phyloP scores from a whole-genome alignment of 2,329 filamentous ascomycete genomes.

The Cercospora janseana region DNA sequence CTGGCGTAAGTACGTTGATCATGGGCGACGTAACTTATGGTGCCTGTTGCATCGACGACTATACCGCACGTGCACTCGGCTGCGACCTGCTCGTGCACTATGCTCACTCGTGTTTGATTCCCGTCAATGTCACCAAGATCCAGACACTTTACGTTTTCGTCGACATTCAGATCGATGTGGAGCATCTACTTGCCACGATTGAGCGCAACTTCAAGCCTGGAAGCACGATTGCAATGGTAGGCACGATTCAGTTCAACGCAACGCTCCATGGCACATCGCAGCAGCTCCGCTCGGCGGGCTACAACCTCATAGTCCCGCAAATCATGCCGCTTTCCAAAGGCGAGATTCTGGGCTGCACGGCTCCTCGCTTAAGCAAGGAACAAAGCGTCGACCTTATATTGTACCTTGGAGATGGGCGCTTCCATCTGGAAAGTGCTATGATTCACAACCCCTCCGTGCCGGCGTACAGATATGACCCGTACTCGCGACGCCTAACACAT shows the following conservation, averaged over 20 bases:
- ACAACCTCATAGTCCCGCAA: constrained; percentile 82
- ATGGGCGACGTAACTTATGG: constrained; percentile 99
- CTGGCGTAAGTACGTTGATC: constrained; percentile 86
- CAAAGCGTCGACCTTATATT: constrained; percentile 70
- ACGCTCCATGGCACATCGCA: constrained; percentile 84
- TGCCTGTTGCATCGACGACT: constrained; percentile 98
- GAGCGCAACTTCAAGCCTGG: constrained; percentile 82
- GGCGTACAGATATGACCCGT: constrained; percentile 95
- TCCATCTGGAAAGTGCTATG: constrained; percentile 98
- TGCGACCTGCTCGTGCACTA: constrained; percentile 96
- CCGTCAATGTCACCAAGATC: constrained; percentile 93
- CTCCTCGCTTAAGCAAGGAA: constrained; percentile 64
- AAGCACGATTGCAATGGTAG: constrained; percentile 88
- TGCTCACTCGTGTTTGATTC: constrained; percentile 93
- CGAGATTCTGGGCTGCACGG: constrained; percentile 96
- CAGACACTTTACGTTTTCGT: constrained; percentile 98
- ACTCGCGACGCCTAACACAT: constrained; percentile 84
- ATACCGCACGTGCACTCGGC: constrained; percentile 87
- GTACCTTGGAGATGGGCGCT: constrained; percentile 88
- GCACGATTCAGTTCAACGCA: constrained; percentile 98
- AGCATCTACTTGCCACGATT: constrained; percentile 80
- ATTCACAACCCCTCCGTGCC: constrained; percentile 92
- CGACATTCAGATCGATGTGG: constrained; percentile 91
- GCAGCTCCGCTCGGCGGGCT: constrained; percentile 77
- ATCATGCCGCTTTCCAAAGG: constrained; percentile 90